phyloP scores from a whole-genome alignment of 331 rosid species.

The Cydonia oblonga region DNA sequence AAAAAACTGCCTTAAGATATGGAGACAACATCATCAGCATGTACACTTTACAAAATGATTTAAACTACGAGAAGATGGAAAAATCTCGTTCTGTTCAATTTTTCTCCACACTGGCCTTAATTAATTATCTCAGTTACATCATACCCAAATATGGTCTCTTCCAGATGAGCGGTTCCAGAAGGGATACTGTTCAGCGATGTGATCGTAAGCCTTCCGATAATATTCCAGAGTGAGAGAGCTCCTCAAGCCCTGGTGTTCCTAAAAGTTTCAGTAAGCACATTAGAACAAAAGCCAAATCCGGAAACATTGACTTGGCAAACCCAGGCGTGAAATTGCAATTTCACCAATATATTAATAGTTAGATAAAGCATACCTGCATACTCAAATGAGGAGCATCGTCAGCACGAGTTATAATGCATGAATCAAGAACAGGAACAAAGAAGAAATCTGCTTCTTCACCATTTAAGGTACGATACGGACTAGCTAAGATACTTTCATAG shows the following conservation, averaged over 20 bases:
- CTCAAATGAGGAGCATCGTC: slow-evolving; percentile 87
- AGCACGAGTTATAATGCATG: slow-evolving; percentile 83
- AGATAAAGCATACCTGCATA: slow-evolving; percentile 35
- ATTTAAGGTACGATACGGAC: slow-evolving; percentile 74
- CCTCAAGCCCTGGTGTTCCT: slow-evolving; percentile 87
- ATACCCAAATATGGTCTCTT: slow-evolving; percentile 94
- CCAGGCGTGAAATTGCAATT: not conserved
- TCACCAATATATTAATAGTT: not conserved
- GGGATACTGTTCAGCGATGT: slow-evolving; percentile 61
- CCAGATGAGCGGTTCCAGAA: slow-evolving; percentile 89
- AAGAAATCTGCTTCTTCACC: slow-evolving; percentile 92
- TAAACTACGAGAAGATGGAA: not conserved
- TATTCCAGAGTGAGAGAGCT: slow-evolving; percentile 79
- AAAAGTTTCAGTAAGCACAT: slow-evolving; percentile 13
- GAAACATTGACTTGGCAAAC: not conserved
- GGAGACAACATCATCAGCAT: slow-evolving; percentile 32
- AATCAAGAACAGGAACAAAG: slow-evolving; percentile 88
- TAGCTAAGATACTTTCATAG: slow-evolving; percentile 72
- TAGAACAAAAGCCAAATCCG: not conserved
- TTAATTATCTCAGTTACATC: slow-evolving; percentile 9
- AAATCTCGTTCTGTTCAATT: slow-evolving; percentile 5
- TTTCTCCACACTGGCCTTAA: slow-evolving; percentile 3
- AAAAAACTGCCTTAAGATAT: slow-evolving; percentile 67
- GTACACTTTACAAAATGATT: not conserved
- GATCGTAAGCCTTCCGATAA: slow-evolving; percentile 58